Conservation (phyloP, 495 filamentous ascomycete species). For the Penicillium lividum region DNA sequence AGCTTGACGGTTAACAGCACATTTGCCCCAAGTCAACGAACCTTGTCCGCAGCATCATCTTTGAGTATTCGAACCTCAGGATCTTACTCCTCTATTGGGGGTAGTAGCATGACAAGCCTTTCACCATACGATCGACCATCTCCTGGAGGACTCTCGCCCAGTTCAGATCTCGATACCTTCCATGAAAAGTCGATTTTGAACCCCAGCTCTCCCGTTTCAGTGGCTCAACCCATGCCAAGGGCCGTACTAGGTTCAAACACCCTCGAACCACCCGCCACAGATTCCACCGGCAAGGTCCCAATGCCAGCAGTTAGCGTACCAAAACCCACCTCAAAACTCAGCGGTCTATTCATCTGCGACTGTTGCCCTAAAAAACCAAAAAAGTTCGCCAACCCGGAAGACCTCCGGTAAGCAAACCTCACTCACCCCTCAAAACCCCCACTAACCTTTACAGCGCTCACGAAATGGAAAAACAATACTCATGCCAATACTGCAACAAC, state of each 20-base stretch:
- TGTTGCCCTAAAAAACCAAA: conserved; percentile 99
- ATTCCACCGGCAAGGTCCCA: conserved; percentile 45
- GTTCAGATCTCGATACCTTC: conserved; percentile 51
- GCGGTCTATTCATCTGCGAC: conserved; percentile 76
- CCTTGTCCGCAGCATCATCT: conserved; percentile 73
- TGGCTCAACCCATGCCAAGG: conserved; percentile 32
- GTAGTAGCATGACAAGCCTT: conserved; percentile 72
- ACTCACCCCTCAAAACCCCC: background rate
- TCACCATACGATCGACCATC: conserved; percentile 72
- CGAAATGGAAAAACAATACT: conserved; percentile 94
- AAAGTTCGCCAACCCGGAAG: conserved; percentile 86
- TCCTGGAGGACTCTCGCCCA: conserved; percentile 70
- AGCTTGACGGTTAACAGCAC: conserved; percentile 57
- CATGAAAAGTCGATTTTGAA: conserved; percentile 53
- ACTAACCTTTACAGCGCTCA: conserved; percentile 56
- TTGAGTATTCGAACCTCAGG: conserved; percentile 64
- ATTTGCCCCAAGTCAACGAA: conserved; percentile 63
- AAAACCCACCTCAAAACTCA: conserved; percentile 38
- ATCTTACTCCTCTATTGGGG: conserved; percentile 69
- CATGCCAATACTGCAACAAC: conserved; percentile 87
- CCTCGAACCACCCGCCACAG: conserved; percentile 34
- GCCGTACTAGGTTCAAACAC: conserved; percentile 21
- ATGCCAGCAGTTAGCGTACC: conserved; percentile 34
- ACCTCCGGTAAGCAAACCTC: conserved; percentile 64
- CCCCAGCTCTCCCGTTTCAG: conserved; percentile 56